These are phyloP conservation scores for Pythium dissotocum DNA, from an alignment of 352 stramenopile genomes.

Conservation along the genomic window DNA sequence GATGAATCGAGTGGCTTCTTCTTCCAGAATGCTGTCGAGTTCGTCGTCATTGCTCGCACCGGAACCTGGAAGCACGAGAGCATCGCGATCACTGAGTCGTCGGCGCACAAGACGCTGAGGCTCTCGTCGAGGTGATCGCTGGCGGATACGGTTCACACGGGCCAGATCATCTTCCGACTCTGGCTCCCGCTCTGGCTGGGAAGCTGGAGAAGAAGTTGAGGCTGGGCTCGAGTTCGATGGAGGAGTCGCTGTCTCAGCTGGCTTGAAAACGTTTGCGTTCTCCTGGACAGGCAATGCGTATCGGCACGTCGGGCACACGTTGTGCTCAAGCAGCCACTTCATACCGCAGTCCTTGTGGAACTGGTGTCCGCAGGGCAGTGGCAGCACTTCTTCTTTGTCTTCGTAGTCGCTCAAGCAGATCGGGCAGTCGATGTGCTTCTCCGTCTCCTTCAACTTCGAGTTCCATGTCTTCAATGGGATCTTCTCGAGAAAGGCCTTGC, in stretches of 20 bases:
- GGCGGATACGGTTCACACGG: constrained; percentile 20
- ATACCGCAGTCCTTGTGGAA: constrained; percentile 82
- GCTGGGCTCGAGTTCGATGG: not conserved
- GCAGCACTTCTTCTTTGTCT: constrained; percentile 58
- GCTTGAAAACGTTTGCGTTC: constrained; percentile 17
- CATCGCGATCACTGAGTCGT: constrained; percentile 38
- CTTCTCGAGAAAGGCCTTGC: constrained; percentile 66
- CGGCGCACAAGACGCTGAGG: constrained; percentile 53
- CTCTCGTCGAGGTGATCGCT: constrained; percentile 10
- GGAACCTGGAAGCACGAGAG: constrained; percentile 24
- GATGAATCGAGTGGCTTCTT: constrained; percentile 59
- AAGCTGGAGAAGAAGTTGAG: not conserved
- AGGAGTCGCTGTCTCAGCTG: constrained; percentile 9
- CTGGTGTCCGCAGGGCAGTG: constrained; percentile 70
- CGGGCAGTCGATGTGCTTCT: constrained; percentile 65
- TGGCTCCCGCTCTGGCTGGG: constrained; percentile 29
- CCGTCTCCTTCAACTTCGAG: constrained; percentile 34
- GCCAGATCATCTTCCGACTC: constrained; percentile 28
- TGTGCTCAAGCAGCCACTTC: constrained; percentile 78
- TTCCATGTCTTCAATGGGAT: constrained; percentile 67
- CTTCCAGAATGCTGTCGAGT: constrained; percentile 62
- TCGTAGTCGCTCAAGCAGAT: constrained; percentile 81
- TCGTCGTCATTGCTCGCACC: constrained; percentile 24
- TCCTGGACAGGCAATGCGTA: constrained; percentile 58
- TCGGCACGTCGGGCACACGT: constrained; percentile 77